Percentiles rank a stretch among this genome's conserved stretches.
Evolutionary conservation across 345 rosid genomes (phyloP).

Genomic region (Eucalyptus victrix): DNA sequence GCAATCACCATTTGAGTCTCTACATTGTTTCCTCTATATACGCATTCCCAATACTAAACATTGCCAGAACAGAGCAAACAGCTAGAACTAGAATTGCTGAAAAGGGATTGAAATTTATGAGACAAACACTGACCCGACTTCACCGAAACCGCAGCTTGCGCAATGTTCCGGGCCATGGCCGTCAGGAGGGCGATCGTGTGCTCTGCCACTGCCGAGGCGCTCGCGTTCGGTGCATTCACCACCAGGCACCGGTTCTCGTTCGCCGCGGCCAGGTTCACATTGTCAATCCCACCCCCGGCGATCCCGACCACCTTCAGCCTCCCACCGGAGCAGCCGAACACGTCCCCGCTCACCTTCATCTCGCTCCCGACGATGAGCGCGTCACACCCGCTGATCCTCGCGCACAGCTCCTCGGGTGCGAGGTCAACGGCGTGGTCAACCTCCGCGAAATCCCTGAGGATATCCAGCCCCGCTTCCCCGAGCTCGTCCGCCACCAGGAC

Average conservation of each 20-base stretch:
- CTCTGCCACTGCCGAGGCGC: constrained; percentile 83
- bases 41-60: neutral
- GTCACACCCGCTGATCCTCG: constrained; percentile 79
- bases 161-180: constrained; percentile 79
- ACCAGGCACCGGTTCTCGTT: constrained; percentile 85
- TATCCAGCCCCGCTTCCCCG: constrained; percentile 56
- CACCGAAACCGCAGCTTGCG: constrained; percentile 73
- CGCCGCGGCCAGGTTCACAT: constrained; percentile 84
- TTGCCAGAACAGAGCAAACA: neutral
- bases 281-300: constrained; percentile 90
- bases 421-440: constrained; percentile 61
- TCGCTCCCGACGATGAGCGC: constrained; percentile 81
- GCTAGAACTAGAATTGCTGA: neutral
- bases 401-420: constrained; percentile 70
- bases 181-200: constrained; percentile 83
- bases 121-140: constrained; percentile 59
- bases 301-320: constrained; percentile 80
- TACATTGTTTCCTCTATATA: neutral
- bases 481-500: constrained; percentile 80
- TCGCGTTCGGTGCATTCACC: constrained; percentile 86
- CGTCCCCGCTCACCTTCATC: constrained; percentile 62
- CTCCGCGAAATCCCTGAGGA: constrained; percentile 47
- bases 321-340: constrained; percentile 67
- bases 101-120: neutral
- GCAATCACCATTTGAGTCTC: neutral